A percentile compares a stretch with the other conserved stretches of the same genome.
Conservation (phyloP, 2,329 filamentous ascomycete species). For the Claviceps sp. region DNA sequence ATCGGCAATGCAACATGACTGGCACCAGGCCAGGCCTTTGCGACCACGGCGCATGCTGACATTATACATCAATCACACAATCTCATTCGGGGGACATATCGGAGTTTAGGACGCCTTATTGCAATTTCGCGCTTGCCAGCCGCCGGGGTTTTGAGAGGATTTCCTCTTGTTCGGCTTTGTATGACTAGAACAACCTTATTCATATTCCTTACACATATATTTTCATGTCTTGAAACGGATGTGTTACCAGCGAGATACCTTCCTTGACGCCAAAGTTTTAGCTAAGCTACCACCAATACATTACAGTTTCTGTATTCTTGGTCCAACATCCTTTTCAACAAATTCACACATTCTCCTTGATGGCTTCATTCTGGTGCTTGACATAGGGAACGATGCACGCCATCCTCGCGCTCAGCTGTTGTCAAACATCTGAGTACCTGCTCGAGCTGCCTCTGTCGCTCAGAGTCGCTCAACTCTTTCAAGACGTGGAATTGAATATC, state of each 20-base stretch:
- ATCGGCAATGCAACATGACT: background rate
- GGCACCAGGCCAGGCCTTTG: background rate
- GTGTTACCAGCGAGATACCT: background rate
- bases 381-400: background rate
- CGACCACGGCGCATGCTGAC: background rate
- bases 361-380: background rate
- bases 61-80: constrained; percentile 16
- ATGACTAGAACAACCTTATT: background rate
- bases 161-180: background rate
- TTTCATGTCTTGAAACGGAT: background rate
- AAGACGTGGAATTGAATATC: background rate
- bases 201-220: background rate
- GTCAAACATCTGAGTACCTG: background rate
- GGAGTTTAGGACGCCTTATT: constrained; percentile 16
- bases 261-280: background rate
- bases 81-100: constrained; percentile 9
- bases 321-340: background rate
- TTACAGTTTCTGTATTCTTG: background rate
- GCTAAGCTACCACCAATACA: constrained; percentile 3
- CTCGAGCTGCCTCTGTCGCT: background rate
- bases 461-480: background rate
- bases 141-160: background rate
- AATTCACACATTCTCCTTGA: background rate
- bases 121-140: background rate
- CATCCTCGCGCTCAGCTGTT: background rate